phyloP scores from a whole-genome alignment of 176 grass and related monocot species.

The Oryza officinalis region DNA sequence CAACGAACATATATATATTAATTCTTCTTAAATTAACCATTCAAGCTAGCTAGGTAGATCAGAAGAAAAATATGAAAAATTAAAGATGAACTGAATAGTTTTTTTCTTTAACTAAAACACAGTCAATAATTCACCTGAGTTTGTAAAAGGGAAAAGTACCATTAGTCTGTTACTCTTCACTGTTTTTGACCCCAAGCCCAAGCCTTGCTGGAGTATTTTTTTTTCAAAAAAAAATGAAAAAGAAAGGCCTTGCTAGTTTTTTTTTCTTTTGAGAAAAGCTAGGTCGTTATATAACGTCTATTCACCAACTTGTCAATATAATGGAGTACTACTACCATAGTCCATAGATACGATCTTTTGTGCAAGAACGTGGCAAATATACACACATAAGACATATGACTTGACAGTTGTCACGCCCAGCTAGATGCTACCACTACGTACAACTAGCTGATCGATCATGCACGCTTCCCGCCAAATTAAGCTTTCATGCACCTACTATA shows the following conservation, averaged over 20 bases:
- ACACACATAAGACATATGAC: background rate
- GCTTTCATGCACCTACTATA: background rate
- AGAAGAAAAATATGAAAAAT: too few relatives aligned
- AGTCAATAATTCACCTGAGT: background rate
- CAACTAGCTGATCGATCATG: background rate
- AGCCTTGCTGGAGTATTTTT: background rate
- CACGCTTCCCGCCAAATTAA: constrained; percentile 16
- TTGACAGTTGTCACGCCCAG: background rate
- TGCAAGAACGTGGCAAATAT: background rate
- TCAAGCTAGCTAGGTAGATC: too few relatives aligned
- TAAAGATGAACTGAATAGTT: too few relatives aligned
- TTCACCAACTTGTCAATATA: background rate
- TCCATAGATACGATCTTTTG: background rate
- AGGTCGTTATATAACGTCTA: background rate
- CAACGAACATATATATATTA: background rate
- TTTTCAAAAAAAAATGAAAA: background rate
- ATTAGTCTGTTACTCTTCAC: background rate
- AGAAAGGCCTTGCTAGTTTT: too few relatives aligned
- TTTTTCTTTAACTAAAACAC: background rate
- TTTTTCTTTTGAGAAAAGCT: too few relatives aligned
- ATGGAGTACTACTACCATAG: background rate
- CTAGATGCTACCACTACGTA: constrained; percentile 24
- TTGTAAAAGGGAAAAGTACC: background rate
- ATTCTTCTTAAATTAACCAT: too few relatives aligned
- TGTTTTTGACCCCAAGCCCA: background rate